Percentiles rank a stretch among this genome's conserved stretches.
Conservation (phyloP, 2,329 filamentous ascomycete species). For the Talaromyces sp. region DNA sequence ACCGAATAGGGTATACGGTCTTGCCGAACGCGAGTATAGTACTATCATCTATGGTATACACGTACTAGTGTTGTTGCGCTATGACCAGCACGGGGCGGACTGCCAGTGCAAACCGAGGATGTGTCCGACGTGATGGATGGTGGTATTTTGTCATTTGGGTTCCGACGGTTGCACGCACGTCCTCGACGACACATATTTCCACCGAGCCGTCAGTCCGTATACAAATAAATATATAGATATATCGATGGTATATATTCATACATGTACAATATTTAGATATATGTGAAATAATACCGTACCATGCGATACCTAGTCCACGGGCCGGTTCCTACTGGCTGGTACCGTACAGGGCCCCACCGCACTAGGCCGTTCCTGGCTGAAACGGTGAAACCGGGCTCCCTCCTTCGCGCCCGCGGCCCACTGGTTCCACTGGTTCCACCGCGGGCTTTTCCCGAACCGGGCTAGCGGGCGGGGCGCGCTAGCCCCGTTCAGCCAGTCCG, state of each 20-base stretch:
- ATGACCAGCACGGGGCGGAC: neutral
- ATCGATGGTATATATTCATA: too few species aligned
- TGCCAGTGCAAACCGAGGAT: neutral
- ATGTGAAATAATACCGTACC: neutral
- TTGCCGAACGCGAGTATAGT: neutral
- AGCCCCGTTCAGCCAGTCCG: neutral
- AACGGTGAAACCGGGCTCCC: neutral
- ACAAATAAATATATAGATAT: too few species aligned
- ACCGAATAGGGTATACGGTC: neutral
- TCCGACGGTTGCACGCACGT: neutral
- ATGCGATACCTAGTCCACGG: neutral
- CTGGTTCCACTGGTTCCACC: neutral
- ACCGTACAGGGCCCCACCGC: neutral
- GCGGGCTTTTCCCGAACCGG: neutral
- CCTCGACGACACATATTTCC: too few species aligned
- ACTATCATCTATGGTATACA: neutral
- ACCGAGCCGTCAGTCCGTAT: too few species aligned
- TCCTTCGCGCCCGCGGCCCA: neutral
- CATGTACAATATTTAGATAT: neutral
- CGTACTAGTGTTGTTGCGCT: neutral
- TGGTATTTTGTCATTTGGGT: neutral
- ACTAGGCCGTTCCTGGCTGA: neutral
- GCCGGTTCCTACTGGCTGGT: neutral
- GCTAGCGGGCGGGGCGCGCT: neutral
- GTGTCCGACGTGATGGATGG: neutral